Conservation (phyloP, 2,329 filamentous ascomycete species). For the Raffaelea ambrosiae region DNA sequence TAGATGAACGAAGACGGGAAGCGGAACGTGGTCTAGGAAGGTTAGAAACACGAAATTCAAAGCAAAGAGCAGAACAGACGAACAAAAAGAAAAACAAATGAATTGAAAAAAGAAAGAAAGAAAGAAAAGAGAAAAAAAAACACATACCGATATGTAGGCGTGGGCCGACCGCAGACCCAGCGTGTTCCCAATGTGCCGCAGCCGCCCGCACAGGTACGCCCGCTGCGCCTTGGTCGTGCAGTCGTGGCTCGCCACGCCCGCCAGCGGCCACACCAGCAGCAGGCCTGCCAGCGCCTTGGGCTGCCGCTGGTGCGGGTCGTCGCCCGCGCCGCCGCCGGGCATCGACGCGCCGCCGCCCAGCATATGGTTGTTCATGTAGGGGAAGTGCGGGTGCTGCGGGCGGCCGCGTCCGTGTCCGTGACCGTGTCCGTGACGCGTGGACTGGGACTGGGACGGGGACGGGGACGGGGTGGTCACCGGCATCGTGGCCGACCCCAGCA, state of each 20-base stretch:
- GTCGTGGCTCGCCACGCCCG: constrained; percentile 45
- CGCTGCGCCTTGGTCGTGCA: constrained; percentile 51
- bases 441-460: too few relatives aligned
- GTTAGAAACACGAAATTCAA: background rate
- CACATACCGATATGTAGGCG: constrained; percentile 43
- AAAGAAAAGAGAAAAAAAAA: background rate
- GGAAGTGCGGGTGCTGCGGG: background rate
- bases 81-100: background rate
- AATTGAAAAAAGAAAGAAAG: background rate
- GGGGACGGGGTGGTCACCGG: background rate
- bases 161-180: constrained; percentile 50
- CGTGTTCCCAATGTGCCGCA: constrained; percentile 44
- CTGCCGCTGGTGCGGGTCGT: constrained; percentile 20
- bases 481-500: constrained; percentile 32
- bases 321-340: constrained; percentile 14
- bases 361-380: background rate
- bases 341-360: background rate
- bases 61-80: background rate
- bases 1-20: constrained; percentile 55
- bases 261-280: constrained; percentile 51
- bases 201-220: constrained; percentile 44
- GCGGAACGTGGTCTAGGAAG: constrained; percentile 44
- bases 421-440: too few relatives aligned
- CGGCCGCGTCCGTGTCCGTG: too few relatives aligned
- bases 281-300: constrained; percentile 49